Evolutionary conservation across 768 basidiomycete genomes (phyloP).

Genomic region (Boletus huronensis): DNA sequence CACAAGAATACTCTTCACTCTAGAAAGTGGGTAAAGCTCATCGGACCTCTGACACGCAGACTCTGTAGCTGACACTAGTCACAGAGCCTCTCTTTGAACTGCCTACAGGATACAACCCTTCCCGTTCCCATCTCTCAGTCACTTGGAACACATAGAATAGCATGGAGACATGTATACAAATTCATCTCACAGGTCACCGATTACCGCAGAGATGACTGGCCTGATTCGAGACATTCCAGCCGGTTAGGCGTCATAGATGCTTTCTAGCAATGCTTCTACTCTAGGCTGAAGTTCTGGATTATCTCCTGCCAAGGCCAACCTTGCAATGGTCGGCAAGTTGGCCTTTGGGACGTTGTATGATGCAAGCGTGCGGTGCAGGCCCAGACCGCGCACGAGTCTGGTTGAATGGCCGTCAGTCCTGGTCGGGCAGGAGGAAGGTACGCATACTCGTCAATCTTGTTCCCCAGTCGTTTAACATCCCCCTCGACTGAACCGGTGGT

Average conservation of each 20-base stretch:
- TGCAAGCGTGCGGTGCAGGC: constrained; percentile 52
- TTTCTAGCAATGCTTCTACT: constrained; percentile 49
- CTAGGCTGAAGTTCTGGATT: constrained; percentile 35
- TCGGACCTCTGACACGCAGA: neutral
- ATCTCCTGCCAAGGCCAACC: constrained; percentile 23
- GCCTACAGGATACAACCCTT: neutral
- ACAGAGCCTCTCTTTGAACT: neutral
- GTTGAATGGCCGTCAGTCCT: constrained; percentile 4
- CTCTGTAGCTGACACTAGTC: neutral
- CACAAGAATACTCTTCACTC: neutral
- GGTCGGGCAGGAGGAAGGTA: neutral
- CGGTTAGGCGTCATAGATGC: constrained; percentile 34
- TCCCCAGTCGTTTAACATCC: constrained; percentile 54
- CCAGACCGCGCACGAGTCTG: constrained; percentile 60
- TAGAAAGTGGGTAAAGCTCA: neutral
- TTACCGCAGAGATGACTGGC: neutral
- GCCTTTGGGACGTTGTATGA: constrained; percentile 62
- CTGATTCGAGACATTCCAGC: neutral
- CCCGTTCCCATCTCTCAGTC: neutral
- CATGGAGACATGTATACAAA: neutral
- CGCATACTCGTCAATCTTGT: constrained; percentile 52
- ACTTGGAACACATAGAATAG: neutral
- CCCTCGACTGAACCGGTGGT: constrained; percentile 62
- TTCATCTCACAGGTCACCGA: neutral
- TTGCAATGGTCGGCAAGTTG: constrained; percentile 53